A percentile compares a stretch with the other conserved stretches of the same genome.
phyloP scores from a whole-genome alignment of 805 yeast genomes.

The Barnettozyma salicaria region DNA sequence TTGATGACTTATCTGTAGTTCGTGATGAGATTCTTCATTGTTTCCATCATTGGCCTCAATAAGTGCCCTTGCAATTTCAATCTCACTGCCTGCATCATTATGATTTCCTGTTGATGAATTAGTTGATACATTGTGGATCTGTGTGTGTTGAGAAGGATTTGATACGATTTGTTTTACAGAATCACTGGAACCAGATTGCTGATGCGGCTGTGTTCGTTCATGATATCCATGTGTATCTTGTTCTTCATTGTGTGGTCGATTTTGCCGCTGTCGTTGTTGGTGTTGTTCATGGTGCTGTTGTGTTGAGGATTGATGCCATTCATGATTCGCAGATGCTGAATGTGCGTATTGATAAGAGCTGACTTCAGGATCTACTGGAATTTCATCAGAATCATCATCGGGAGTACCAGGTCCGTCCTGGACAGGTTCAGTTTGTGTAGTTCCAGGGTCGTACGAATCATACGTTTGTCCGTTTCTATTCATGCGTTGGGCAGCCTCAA shows the following conservation, averaged over 20 bases:
- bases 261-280: slow-evolving; percentile 3
- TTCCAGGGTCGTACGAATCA: slow-evolving; percentile 4
- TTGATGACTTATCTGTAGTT: not conserved
- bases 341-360: slow-evolving; percentile 2
- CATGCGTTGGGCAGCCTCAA: slow-evolving; percentile 46
- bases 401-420: slow-evolving; percentile 2
- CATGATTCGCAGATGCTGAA: slow-evolving; percentile 1
- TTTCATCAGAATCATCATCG: slow-evolving; percentile 25
- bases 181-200: no score
- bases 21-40: slow-evolving; percentile 8
- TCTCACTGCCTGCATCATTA: slow-evolving; percentile 44
- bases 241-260: no score
- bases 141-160: slow-evolving; percentile 6
- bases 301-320: slow-evolving; percentile 2
- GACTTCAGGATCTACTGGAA: slow-evolving; percentile 58
- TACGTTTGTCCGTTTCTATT: slow-evolving; percentile 1
- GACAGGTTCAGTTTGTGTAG: slow-evolving; percentile 1
- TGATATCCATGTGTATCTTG: no score
- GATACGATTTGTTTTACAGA: not conserved
- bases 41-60: slow-evolving; percentile 43
- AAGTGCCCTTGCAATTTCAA: slow-evolving; percentile 60
- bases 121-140: not conserved
- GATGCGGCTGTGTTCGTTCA: not conserved
- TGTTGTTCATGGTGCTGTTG: slow-evolving; percentile 6
- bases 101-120: slow-evolving; percentile 5